Evolutionary conservation across 2,329 filamentous ascomycete genomes (phyloP), one percentile per base, ranked within the genome.

Genomic region (Teratosphaeria zuluensis): DNA sequence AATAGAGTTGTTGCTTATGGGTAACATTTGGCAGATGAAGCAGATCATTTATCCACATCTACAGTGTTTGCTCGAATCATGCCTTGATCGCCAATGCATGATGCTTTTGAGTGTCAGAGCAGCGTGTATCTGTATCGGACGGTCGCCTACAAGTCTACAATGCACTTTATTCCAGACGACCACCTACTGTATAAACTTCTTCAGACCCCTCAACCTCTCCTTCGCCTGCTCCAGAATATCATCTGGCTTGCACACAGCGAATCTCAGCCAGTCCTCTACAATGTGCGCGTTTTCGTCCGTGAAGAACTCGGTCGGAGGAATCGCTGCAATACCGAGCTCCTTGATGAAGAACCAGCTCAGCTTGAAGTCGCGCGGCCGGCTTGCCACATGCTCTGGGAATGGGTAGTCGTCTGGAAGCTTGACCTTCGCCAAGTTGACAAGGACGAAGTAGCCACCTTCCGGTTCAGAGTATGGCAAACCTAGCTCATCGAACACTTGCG

Each of bases 271-370:
- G 68, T 97, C 88, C 78, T 96, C 89, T 4, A 59, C 94, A 66
- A 96, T 84, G 68, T 89, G 84, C 31, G 88, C 84, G 69, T 96
- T 96, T 51, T 75, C 77, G 19, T 90, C 86, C 0, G 92, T 96
- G 73, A 96, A 97, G 74, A 99, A 99, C 74, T 99, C 94, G 0
- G 92, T 96, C 0, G 94, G 94, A 19, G 94, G 94, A 62, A 99
- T 96, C 8, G 92, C 92, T 2, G 94, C 94, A 31, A 99, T 90
- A 9, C 94, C 94, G 21, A 99, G 80, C 77, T 99, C 92, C 73
- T 92, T 92, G 75, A 99, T 99, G 67, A 96, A 76, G 77, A 97
- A 97, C 92, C 92, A 99, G 38, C 86, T 84, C 53, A 99, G 82
- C 79, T 95, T 90, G 77, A 97, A 99, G 73, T 99, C 94, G 32